Conservation (phyloP, 768 basidiomycete genomes). For the Termitomyces sp. region DNA sequence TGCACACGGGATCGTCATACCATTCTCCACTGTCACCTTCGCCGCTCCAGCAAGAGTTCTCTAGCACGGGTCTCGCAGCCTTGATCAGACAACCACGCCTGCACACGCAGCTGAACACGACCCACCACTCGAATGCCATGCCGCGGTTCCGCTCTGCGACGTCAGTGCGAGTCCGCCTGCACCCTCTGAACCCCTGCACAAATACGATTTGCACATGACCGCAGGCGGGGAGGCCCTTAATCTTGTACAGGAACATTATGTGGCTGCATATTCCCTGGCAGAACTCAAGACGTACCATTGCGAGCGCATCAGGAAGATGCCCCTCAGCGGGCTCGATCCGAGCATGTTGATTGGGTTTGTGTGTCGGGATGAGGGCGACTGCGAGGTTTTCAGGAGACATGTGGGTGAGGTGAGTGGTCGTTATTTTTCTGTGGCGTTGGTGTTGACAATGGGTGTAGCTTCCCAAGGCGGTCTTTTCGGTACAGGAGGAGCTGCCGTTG, state of each 20-base stretch:
- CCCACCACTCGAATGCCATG: background rate
- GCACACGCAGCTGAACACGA: too few relatives aligned
- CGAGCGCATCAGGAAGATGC: slow-evolving; percentile 96
- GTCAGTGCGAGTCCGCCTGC: slow-evolving; percentile 17
- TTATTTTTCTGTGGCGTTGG: background rate
- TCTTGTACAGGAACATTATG: slow-evolving; percentile 55
- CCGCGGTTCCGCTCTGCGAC: slow-evolving; percentile 17
- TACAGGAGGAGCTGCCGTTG: slow-evolving; percentile 82
- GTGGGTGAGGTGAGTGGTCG: slow-evolving; percentile 62
- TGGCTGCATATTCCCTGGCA: slow-evolving; percentile 60
- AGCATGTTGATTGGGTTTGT: slow-evolving; percentile 97
- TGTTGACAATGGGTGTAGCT: slow-evolving; percentile 25
- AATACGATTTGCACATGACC: slow-evolving; percentile 2
- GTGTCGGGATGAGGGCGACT: slow-evolving; percentile 77
- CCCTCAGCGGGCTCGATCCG: slow-evolving; percentile 83
- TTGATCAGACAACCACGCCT: background rate
- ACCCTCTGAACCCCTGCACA: slow-evolving; percentile 18
- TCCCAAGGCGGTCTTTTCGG: slow-evolving; percentile 72
- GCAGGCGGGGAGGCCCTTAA: slow-evolving; percentile 26
- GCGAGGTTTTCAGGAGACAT: slow-evolving; percentile 72
- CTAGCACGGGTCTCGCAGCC: too few relatives aligned
- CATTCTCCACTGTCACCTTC: slow-evolving; percentile 58
- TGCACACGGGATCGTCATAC: slow-evolving; percentile 50
- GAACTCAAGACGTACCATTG: slow-evolving; percentile 93
- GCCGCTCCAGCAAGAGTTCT: slow-evolving; percentile 61